Evolutionary conservation across 1,284 basidiomycete genomes (phyloP), one percentile per base, ranked within the genome.

Genomic region (Cryptococcus sp.): DNA sequence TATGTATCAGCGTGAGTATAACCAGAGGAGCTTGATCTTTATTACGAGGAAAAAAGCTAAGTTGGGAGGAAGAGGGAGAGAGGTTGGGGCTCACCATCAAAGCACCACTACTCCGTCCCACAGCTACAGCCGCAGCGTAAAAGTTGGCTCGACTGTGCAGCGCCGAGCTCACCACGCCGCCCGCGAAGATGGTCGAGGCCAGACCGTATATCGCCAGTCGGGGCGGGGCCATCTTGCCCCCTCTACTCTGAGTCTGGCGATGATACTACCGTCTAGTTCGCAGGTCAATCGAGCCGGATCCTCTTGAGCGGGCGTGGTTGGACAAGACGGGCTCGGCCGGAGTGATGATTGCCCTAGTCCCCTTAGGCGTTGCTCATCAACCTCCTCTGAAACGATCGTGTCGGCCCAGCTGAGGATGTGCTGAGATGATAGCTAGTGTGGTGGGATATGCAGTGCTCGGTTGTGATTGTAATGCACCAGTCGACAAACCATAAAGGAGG

Each of bases 21-120:
- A 44, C 31, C 52, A 8, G 8, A 2, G 31, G 10, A 35, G 31
- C 13, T 15, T 15, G 19, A 8, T 4, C 25, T 25, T n/a, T n/a
- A n/a, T n/a, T n/a, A n/a, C 22, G 44, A 31, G 27, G 27, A 31
- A 10, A 31, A 31, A 31, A 25, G 20, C 8, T 22, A 22, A 5
- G 13, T 17, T 20, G 19, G 6, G 16, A 23, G 23, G 40, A 17
- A 2, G 23, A 31, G 4, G 15, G 23, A 47, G 11, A 22, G 3
- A 47, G 22, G 22, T 3, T 47, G 7, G n/a, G 6, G 80, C 87
- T 66, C 65, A 95, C 93, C 80, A 97, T 81, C 54, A 94, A 85
- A 68, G 90, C 90, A 27, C 90, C 87, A 70, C 89, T 93, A 74
- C 91, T 95, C 76, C 89, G 89, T 5, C 91, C 90, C n/a, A 99